phyloP scores from a whole-genome alignment of 768 basidiomycete genomes.

The Gloeopeniophorella convolvens region DNA sequence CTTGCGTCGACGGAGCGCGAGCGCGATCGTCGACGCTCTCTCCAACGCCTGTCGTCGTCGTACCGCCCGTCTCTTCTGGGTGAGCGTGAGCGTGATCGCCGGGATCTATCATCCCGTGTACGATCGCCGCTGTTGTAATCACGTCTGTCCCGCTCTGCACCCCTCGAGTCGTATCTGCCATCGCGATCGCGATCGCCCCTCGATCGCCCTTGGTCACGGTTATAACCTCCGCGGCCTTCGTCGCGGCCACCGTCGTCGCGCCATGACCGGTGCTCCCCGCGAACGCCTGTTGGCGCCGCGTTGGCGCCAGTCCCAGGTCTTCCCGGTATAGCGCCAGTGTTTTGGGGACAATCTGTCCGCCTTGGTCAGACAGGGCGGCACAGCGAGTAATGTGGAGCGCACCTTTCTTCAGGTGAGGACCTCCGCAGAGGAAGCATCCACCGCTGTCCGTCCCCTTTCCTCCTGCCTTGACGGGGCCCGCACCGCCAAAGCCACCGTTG shows the following conservation, averaged over 20 bases:
- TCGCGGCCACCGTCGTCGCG: conserved; percentile 19
- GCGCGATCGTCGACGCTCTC: conserved; percentile 25
- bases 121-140: conserved; percentile 11
- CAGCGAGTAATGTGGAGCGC: not conserved
- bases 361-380: not conserved
- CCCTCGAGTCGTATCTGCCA: conserved; percentile 5
- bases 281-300: conserved; percentile 20
- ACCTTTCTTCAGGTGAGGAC: conserved; percentile 92
- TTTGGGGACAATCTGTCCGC: conserved; percentile 32
- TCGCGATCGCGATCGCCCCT: not conserved
- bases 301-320: conserved; percentile 30
- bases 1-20: conserved; percentile 25
- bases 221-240: conserved; percentile 1
- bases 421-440: conserved; percentile 92
- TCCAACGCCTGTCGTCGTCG: conserved; percentile 15
- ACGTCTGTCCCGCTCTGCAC: conserved; percentile 17
- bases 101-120: not conserved
- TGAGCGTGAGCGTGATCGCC: conserved; percentile 15
- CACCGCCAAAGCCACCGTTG: conserved; percentile 61
- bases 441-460: conserved; percentile 49
- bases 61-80: conserved; percentile 12
- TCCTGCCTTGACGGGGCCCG: conserved; percentile 45
- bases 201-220: not conserved
- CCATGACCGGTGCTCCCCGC: conserved; percentile 23
- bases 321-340: conserved; percentile 25